These are phyloP conservation scores for Geranium rotundifolium DNA, from an alignment of 345 rosid genomes.

Conservation along the genomic window DNA sequence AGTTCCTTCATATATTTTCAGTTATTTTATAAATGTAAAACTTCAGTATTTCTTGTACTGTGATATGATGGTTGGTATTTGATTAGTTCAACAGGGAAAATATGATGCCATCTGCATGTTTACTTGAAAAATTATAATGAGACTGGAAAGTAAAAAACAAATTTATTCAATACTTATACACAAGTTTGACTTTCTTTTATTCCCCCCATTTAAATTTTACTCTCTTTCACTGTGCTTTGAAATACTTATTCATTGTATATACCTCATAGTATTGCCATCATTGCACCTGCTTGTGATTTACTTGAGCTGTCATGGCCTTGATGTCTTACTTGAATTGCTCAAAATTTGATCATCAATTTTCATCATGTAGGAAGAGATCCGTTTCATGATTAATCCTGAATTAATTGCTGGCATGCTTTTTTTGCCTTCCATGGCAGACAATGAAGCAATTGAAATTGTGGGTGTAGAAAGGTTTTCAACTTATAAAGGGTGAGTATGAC, in stretches of 20 bases:
- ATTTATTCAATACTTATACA: too few relatives aligned
- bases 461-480: constrained; percentile 81
- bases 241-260: too few relatives aligned
- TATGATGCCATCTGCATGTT: neutral
- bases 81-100: neutral
- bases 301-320: neutral
- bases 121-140: neutral
- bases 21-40: neutral
- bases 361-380: constrained; percentile 76
- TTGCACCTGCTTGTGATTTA: neutral
- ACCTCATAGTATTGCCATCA: neutral
- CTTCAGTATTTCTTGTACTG: neutral
- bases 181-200: too few relatives aligned
- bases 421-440: constrained; percentile 80
- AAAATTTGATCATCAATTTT: neutral
- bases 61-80: neutral
- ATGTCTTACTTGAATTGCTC: neutral
- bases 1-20: too few relatives aligned
- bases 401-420: constrained; percentile 87
- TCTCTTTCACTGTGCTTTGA: too few relatives aligned
- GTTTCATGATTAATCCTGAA: constrained; percentile 92
- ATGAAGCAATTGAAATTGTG: constrained; percentile 78
- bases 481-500: constrained; percentile 64
- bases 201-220: too few relatives aligned
- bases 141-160: too few relatives aligned